A percentile compares a stretch with the other conserved stretches of the same genome.
Conservation (phyloP, 2,329 filamentous ascomycete species). For the Sordariomycetes sp. region DNA sequence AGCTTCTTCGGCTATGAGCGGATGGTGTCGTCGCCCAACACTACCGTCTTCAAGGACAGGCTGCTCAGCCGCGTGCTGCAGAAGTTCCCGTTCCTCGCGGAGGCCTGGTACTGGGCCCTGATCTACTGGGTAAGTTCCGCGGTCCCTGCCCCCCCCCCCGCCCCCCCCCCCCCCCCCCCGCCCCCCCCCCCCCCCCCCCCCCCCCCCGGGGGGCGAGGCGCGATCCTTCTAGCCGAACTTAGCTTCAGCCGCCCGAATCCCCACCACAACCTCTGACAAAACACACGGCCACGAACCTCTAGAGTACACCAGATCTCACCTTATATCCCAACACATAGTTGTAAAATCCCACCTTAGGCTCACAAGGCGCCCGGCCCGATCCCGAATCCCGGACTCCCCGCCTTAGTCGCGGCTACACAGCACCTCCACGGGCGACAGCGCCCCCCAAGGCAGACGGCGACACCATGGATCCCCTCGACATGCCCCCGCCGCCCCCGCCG, state of each 20-base stretch:
- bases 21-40: slow-evolving; percentile 46
- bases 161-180: too few relatives aligned
- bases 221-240: neutral
- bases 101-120: slow-evolving; percentile 66
- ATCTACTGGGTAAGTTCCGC: slow-evolving; percentile 57
- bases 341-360: neutral
- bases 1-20: slow-evolving; percentile 13
- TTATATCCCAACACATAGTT: too few relatives aligned
- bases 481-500: slow-evolving; percentile 13
- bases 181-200: too few relatives aligned
- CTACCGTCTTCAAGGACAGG: slow-evolving; percentile 42
- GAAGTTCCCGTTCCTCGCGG: slow-evolving; percentile 58
- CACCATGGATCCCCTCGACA: slow-evolving; percentile 13
- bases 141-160: neutral
- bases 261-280: too few relatives aligned
- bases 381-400: neutral
- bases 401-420: neutral
- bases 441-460: neutral
- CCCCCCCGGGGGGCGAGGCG: too few relatives aligned
- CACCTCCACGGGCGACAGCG: neutral
- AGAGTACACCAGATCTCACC: too few relatives aligned
- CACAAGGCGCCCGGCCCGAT: neutral
- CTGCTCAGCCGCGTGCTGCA: slow-evolving; percentile 49
- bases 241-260: neutral
- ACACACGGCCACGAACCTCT: too few relatives aligned